Evolutionary conservation across 345 rosid genomes (phyloP), one percentile per base, ranked within the genome.

Genomic region (Rhodamnia argentea): DNA sequence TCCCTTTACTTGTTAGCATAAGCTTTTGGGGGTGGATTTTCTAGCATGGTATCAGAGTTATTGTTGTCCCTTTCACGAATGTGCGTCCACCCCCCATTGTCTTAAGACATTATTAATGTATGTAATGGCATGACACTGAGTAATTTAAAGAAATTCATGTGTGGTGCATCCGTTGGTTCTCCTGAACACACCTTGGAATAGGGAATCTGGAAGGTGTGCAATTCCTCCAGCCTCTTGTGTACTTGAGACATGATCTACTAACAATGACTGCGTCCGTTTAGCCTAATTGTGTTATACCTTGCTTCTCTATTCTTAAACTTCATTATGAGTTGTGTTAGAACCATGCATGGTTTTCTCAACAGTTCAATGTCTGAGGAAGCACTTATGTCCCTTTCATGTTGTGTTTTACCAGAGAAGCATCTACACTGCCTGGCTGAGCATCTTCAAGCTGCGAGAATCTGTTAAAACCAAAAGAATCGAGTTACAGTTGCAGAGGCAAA

Each of bases 391-490:
- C 12, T 87, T 83, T 55, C 52, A 62, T 53, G 52, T 81, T 60
- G 82, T 87, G 11, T 88, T 88, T 40, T 86, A 84, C 84, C 98
- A 96, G 99, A 91, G 85, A 93, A 93, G 93, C 87, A 86, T 97
- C 57, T 92, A 86, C 85, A 92, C 85, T 87, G 93, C 99, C 70
- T 90, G 92, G 91, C 82, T 89, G 76, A 87, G 92, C 85, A 94
- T 90, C 85, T 90, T 94, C 84, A 91, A 90, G 87, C 89, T 97
- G 84, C 94, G 91, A 55, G 97, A 95, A 91, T 94, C 98, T 74
- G 98, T 94, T 52, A 91, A 86, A 90, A 84, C 86, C 23, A 97
- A 93, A 89, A 92, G 95, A 92, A 88, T 87, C 1, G 93, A 93
- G 89, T 85, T 94, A 83, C 99, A 95, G 86, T 60, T 88, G 87